These are phyloP conservation scores for Aspergillus puulaauensis DNA, from an alignment of 2,329 filamentous ascomycete species.

Conservation along the genomic window DNA sequence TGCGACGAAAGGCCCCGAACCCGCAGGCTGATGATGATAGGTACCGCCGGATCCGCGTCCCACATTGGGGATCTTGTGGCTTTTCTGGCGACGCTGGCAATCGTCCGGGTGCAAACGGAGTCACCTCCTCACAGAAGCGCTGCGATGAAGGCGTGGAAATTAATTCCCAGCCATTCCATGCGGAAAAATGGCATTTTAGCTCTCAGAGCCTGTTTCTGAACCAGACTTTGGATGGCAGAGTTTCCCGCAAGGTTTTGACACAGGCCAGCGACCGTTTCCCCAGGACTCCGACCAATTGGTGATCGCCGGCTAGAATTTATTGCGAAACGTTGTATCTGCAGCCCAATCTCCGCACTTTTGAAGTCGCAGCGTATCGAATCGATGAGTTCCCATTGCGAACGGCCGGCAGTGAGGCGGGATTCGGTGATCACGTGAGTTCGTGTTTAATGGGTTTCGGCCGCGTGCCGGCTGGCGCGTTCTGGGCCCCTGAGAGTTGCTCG, in stretches of 20 bases:
- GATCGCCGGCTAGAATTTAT: neutral
- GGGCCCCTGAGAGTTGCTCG: neutral
- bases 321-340: neutral
- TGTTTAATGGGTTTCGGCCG: constrained; percentile 21
- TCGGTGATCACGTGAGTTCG: constrained; percentile 32
- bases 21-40: constrained; percentile 27
- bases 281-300: neutral
- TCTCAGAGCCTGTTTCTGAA: neutral
- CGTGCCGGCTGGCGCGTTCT: constrained; percentile 23
- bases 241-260: constrained; percentile 2
- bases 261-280: neutral
- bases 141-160: constrained; percentile 6
- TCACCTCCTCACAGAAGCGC: constrained; percentile 4
- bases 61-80: constrained; percentile 25
- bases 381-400: neutral
- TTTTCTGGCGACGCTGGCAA: constrained; percentile 24
- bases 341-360: constrained; percentile 5
- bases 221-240: neutral
- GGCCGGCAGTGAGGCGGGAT: neutral
- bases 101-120: constrained; percentile 22
- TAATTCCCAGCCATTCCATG: constrained; percentile 1
- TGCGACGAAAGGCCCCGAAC: constrained; percentile 20
- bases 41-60: constrained; percentile 35
- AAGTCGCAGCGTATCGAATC: constrained; percentile 3
- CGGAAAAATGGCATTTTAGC: neutral